A percentile compares a stretch with the other conserved stretches of the same genome.
phyloP scores from a whole-genome alignment of 176 grass and related monocot species.

The Dendrocalamus sinicus region DNA sequence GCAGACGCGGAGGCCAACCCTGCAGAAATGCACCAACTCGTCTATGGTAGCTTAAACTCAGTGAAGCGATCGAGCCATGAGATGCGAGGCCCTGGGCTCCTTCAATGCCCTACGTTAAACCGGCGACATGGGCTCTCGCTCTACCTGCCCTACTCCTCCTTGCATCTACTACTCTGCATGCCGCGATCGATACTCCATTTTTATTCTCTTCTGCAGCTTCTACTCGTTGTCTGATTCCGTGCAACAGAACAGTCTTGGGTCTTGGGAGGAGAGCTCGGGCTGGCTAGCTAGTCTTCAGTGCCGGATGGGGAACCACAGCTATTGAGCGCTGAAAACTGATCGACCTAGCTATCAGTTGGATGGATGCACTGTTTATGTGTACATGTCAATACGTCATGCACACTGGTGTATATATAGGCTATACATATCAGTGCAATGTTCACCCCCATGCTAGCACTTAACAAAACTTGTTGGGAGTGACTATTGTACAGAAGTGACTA shows the following conservation, averaged over 20 bases:
- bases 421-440: background rate
- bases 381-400: background rate
- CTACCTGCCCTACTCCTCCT: background rate
- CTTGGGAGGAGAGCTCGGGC: background rate
- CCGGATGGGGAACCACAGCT: too few species aligned
- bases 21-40: constrained; percentile 27
- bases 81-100: background rate
- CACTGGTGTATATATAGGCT: background rate
- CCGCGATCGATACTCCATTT: constrained; percentile 3
- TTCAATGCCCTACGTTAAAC: constrained; percentile 1
- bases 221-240: background rate
- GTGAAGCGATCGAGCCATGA: background rate
- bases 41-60: constrained; percentile 24
- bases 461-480: background rate
- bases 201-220: background rate
- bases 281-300: too few species aligned
- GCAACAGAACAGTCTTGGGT: background rate
- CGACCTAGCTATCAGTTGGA: too few species aligned
- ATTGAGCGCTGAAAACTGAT: too few species aligned
- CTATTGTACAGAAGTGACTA: too few species aligned
- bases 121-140: constrained; percentile 17
- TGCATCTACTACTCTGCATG: constrained; percentile 3
- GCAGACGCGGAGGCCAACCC: background rate
- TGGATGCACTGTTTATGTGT: background rate
- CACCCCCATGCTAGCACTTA: background rate